Evolutionary conservation across 202 grass and related monocot genomes (phyloP).

Genomic region (Eragrostis tef): DNA sequence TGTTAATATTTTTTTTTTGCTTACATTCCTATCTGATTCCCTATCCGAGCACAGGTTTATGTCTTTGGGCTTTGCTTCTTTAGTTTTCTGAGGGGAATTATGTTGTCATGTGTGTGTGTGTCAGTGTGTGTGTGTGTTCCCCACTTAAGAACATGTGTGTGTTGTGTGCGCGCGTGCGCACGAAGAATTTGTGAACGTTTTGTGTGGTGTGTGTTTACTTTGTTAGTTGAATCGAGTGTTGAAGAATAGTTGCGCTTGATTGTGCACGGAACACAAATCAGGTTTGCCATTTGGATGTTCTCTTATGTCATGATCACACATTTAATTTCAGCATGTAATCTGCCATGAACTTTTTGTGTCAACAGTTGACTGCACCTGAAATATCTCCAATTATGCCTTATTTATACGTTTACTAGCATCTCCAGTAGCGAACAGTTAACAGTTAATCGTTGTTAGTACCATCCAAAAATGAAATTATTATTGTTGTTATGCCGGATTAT

Average conservation of each 20-base stretch:
- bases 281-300: no score
- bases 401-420: neutral
- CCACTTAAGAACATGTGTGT: no score
- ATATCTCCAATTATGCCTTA: conserved; percentile 20
- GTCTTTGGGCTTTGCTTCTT: neutral
- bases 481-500: neutral
- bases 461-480: neutral
- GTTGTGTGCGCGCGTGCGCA: no score
- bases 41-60: neutral
- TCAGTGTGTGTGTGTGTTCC: no score
- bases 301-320: no score
- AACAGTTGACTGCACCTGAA: neutral
- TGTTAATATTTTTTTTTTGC: neutral
- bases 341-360: no score
- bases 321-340: no score
- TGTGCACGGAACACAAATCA: no score
- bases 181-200: neutral
- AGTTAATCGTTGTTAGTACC: neutral
- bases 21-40: neutral
- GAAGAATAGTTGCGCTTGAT: no score
- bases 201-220: neutral
- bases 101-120: no score
- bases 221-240: no score
- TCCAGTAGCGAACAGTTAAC: neutral
- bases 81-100: neutral